Evolutionary conservation across 73 alveolate species (phyloP).

Genomic region (Uronychia setigera): DNA sequence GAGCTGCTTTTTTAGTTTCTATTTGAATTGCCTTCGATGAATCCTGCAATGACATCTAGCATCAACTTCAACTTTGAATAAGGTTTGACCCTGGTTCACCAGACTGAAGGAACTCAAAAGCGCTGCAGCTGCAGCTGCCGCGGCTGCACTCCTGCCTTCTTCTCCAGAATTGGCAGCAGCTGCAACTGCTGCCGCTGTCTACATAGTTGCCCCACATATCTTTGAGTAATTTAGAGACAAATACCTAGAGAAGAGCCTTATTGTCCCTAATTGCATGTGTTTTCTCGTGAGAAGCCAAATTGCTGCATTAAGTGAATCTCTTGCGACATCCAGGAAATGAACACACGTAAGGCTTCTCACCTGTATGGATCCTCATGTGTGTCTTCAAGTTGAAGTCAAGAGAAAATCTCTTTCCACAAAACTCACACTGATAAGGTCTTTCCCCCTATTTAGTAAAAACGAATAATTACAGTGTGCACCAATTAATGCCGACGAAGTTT

Average conservation of each 20-base stretch:
- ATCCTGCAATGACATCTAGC: not conserved
- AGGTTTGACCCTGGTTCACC: not conserved
- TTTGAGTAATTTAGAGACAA: constrained; percentile 3
- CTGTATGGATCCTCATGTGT: constrained; percentile 96
- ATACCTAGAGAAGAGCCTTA: not conserved
- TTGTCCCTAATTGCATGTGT: constrained; percentile 78
- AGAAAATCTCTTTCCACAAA: constrained; percentile 95
- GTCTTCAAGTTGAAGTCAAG: constrained; percentile 92
- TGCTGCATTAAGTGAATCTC: constrained; percentile 81
- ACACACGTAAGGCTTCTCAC: constrained; percentile 91
- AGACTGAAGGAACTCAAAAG: not conserved
- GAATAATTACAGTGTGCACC: constrained; percentile 80
- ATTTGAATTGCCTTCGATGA: not conserved
- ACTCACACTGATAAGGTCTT: constrained; percentile 93
- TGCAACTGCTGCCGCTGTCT: constrained; percentile 1
- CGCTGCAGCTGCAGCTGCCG: not conserved
- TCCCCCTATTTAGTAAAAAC: constrained; percentile 66
- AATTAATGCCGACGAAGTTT: constrained; percentile 92
- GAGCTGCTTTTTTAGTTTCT: not conserved
- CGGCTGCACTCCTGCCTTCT: not conserved
- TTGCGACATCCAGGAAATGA: constrained; percentile 83
- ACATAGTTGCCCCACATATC: not conserved
- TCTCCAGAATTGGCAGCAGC: not conserved
- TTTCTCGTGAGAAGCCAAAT: constrained; percentile 89
- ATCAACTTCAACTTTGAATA: not conserved